Percentiles rank a stretch among this genome's conserved stretches.
Conservation (phyloP, 805 yeast genomes). For the Yamadazyma insecticola region DNA sequence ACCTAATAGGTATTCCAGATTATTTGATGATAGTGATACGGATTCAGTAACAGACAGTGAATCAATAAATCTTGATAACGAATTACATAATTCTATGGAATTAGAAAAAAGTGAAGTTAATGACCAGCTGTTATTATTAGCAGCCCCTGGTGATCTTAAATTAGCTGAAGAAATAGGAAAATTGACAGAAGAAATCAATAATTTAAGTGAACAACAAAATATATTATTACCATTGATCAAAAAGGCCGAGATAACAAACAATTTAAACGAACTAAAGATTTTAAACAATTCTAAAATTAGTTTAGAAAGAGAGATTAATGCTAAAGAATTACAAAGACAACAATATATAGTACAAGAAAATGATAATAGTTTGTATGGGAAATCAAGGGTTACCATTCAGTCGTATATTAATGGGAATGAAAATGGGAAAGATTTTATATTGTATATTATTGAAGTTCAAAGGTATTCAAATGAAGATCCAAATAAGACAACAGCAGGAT, state of each 20-base stretch:
- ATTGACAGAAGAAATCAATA: slow-evolving; percentile 54
- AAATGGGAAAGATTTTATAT: slow-evolving; percentile 48
- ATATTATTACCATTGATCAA: slow-evolving; percentile 63
- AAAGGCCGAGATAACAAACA: slow-evolving; percentile 84
- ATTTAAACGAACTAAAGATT: slow-evolving; percentile 61
- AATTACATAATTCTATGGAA: slow-evolving; percentile 13
- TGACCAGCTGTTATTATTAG: slow-evolving; percentile 25
- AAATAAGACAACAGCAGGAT: slow-evolving; percentile 55
- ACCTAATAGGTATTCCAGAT: slow-evolving; percentile 16
- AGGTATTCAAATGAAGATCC: slow-evolving; percentile 40
- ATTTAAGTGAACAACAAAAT: slow-evolving; percentile 54
- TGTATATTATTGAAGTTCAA: slow-evolving; percentile 75
- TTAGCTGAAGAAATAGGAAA: slow-evolving; percentile 62
- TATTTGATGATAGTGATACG: slow-evolving; percentile 34
- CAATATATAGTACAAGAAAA: slow-evolving; percentile 80
- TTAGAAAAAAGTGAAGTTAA: slow-evolving; percentile 6
- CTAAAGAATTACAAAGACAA: slow-evolving; percentile 70
- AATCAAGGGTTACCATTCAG: slow-evolving; percentile 51
- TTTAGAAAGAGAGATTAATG: slow-evolving; percentile 65
- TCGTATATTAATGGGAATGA: slow-evolving; percentile 54
- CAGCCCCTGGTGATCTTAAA: slow-evolving; percentile 67
- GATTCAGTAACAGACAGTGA: slow-evolving; percentile 31
- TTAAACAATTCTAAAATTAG: slow-evolving; percentile 63
- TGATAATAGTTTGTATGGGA: slow-evolving; percentile 70
- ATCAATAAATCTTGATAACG: slow-evolving; percentile 22